Percentiles rank a stretch among this genome's conserved stretches.
Conservation (phyloP, 129 eudicot genomes). For the Saussurea involucrata region DNA sequence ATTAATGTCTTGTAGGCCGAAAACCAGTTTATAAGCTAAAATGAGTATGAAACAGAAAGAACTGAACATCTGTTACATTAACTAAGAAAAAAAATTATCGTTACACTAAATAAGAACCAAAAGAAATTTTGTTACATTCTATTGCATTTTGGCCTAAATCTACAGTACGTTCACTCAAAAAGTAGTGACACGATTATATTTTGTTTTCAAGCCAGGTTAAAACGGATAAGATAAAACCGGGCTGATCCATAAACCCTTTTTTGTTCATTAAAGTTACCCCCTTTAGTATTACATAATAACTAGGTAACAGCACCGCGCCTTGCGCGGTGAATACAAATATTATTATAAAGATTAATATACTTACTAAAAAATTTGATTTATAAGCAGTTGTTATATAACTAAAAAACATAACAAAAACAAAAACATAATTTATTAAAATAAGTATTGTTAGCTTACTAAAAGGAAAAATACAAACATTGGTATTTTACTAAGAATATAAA, state of each 20-base stretch:
- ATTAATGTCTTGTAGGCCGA: not conserved
- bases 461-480: no score
- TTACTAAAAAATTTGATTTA: no score
- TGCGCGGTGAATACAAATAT: no score
- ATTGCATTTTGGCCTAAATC: not conserved
- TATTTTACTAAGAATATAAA: no score
- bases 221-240: not conserved
- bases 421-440: no score
- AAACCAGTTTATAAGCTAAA: not conserved
- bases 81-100: not conserved
- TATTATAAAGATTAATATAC: no score
- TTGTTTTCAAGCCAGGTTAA: not conserved
- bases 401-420: no score
- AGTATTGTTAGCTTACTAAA: no score
- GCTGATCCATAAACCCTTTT: not conserved
- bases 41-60: not conserved
- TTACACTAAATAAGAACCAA: not conserved
- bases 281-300: not conserved
- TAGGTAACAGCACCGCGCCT: no score
- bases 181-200: not conserved
- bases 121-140: not conserved
- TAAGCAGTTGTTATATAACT: no score
- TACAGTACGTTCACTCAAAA: not conserved
- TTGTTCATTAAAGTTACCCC: not conserved
- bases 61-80: not conserved